Base-by-base conservation (phyloP, 306 rosid species). In the Amphicarpaea edgeworthii region DNA sequence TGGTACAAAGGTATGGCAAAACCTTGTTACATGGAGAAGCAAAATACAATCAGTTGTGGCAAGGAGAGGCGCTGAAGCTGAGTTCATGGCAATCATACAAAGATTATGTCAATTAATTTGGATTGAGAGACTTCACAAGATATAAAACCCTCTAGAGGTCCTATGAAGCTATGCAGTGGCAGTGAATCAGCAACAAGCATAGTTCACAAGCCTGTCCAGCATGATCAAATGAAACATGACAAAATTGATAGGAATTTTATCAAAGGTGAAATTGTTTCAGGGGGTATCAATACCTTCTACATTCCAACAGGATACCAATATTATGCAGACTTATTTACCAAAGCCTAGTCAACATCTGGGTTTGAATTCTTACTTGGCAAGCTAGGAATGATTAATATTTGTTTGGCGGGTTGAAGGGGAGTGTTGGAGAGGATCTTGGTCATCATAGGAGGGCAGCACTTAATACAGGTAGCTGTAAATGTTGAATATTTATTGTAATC, bases 181-280 rank as follows among this genome's bases (percentile, higher is more conserved):
- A 34, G 10, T 4, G 24, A 61, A 61, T 28, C 65, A 7, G 8
- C 1, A 16, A n/a, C 26, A 61, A 16, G 21, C 15, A 34, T 8
- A 28, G 66, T 61, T 32, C 45, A 61, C 43, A 61, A 61, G 15
- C 43, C 67, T 32, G 23, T 60, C 43, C 43, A 60, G 67, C 14
- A 60, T 32, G 24, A 7, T 1, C 21, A n/a, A 28, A 32, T 1
- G 6, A 59, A 61, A 37, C 45, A 61, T 34, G 14, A n/a, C 6
- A 61, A 34, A n/a, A 4, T 30, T 61, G 21, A 61, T 61, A 32
- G 46, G 7, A 60, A 60, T 32, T 37, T 7, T 15, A 32, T 15
- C 67, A 32, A 32, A 60, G 20, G n/a, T 60, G 14, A 60, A 60
- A 60, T 30, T 30, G 3, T 32, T 32, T 30, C 2, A 60, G 42